Conservation (phyloP, 2,329 filamentous ascomycete species). For the Fonsecaea erecta region DNA sequence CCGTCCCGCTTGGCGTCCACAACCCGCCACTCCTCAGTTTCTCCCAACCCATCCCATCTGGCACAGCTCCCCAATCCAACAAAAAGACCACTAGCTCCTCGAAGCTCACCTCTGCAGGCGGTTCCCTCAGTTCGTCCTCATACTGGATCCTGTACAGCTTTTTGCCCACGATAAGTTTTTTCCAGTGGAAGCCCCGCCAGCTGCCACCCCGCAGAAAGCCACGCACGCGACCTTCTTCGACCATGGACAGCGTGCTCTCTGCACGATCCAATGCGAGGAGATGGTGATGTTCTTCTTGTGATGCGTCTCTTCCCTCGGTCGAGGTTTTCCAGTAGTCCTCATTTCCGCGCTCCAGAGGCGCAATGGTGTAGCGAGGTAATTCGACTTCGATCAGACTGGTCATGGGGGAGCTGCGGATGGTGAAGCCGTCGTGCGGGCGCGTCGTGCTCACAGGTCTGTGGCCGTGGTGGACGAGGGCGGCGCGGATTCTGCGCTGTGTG, state of each 20-base stretch:
- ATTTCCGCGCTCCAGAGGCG: slow-evolving; percentile 62
- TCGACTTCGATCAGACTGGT: slow-evolving; percentile 70
- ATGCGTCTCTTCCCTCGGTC: slow-evolving; percentile 17
- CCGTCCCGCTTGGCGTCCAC: slow-evolving; percentile 65
- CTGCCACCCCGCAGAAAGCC: slow-evolving; percentile 63
- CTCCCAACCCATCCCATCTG: slow-evolving; percentile 63
- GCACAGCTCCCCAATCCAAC: slow-evolving; percentile 66
- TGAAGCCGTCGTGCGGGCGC: slow-evolving; percentile 49
- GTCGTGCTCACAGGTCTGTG: slow-evolving; percentile 42
- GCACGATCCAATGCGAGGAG: slow-evolving; percentile 27
- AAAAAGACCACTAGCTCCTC: slow-evolving; percentile 66
- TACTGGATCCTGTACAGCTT: slow-evolving; percentile 69
- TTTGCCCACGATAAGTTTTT: slow-evolving; percentile 64
- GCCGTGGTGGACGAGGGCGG: slow-evolving; percentile 61
- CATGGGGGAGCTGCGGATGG: slow-evolving; percentile 67
- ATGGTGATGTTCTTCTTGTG: slow-evolving; percentile 42
- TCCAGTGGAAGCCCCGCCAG: slow-evolving; percentile 71
- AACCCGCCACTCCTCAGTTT: slow-evolving; percentile 62
- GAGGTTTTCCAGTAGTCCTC: slow-evolving; percentile 64
- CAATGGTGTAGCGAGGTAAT: slow-evolving; percentile 67
- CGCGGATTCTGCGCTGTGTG: slow-evolving; percentile 64
- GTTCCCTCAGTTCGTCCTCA: slow-evolving; percentile 54
- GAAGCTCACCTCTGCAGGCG: slow-evolving; percentile 59
- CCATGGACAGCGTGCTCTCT: slow-evolving; percentile 33
- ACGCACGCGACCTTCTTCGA: slow-evolving; percentile 41